A percentile compares a stretch with the other conserved stretches of the same genome.
Conservation (phyloP, 2,329 filamentous ascomycete species). For the Neophaeococcomyces mojaviensis region DNA sequence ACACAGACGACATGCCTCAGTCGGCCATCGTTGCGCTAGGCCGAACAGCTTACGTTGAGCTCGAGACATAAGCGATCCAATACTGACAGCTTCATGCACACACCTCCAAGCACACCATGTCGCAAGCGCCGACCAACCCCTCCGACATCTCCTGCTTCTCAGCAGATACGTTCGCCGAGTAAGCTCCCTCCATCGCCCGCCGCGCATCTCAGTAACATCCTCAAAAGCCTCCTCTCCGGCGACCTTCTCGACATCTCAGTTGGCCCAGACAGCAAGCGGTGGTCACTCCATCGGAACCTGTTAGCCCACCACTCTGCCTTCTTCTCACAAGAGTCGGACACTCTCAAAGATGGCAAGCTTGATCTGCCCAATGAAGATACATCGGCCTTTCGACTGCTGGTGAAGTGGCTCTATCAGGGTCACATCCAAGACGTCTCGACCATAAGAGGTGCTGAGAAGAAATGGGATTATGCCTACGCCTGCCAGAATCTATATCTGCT, state of each 20-base stretch:
- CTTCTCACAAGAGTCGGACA: conserved; percentile 30
- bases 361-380: conserved; percentile 45
- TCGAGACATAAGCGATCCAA: background rate
- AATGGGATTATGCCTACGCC: conserved; percentile 48
- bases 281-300: conserved; percentile 47
- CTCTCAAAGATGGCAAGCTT: conserved; percentile 30
- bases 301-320: conserved; percentile 47
- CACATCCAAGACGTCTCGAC: conserved; percentile 43
- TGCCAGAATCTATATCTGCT: conserved; percentile 48
- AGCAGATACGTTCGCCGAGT: conserved; percentile 47
- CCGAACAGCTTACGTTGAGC: too few species aligned
- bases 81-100: background rate
- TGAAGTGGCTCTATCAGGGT: conserved; percentile 52
- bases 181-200: conserved; percentile 27
- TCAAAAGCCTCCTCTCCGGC: conserved; percentile 44
- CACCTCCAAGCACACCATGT: conserved; percentile 3
- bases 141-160: conserved; percentile 39
- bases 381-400: conserved; percentile 45
- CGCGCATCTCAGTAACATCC: background rate
- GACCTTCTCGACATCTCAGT: conserved; percentile 46
- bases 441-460: conserved; percentile 36
- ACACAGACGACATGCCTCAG: too few species aligned
- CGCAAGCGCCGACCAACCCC: conserved; percentile 34
- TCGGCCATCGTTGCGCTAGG: too few species aligned
- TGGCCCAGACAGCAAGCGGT: conserved; percentile 40